These are phyloP conservation scores for Acacia concinna DNA, from an alignment of 331 rosid species.

Conservation along the genomic window DNA sequence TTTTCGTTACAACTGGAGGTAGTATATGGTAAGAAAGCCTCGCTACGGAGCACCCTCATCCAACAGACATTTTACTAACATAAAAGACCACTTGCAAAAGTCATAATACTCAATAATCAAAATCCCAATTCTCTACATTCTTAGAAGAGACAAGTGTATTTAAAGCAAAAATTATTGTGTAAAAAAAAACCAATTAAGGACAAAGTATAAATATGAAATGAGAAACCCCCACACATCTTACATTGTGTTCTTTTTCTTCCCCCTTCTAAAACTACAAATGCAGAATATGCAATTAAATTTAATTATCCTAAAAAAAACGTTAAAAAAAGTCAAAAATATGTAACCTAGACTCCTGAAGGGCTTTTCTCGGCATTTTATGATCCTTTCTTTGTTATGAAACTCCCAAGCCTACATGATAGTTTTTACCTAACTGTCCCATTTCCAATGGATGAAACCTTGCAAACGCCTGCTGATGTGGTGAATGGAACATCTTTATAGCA, in stretches of 20 bases:
- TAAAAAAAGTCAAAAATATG: not conserved
- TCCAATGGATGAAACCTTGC: slow-evolving; percentile 70
- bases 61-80: not conserved
- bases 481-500: slow-evolving; percentile 75
- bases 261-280: not conserved
- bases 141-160: not conserved
- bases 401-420: slow-evolving; percentile 10
- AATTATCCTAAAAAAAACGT: slow-evolving; percentile 22
- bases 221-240: not conserved
- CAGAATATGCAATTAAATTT: not conserved
- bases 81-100: not conserved
- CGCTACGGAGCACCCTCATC: not conserved
- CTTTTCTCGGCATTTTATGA: slow-evolving; percentile 5
- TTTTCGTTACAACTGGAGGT: too few species aligned
- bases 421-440: slow-evolving; percentile 64
- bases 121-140: not conserved
- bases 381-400: not conserved
- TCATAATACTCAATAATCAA: not conserved
- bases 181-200: too few species aligned
- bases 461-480: slow-evolving; percentile 81
- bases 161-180: not conserved
- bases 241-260: not conserved
- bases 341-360: not conserved
- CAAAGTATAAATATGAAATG: not conserved
- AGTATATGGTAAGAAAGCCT: not conserved